Percentiles rank a stretch among this genome's conserved stretches.
These are phyloP conservation scores for Cryptococcus floricola DNA, from an alignment of 1,284 basidiomycete genomes.

Conservation along the genomic window DNA sequence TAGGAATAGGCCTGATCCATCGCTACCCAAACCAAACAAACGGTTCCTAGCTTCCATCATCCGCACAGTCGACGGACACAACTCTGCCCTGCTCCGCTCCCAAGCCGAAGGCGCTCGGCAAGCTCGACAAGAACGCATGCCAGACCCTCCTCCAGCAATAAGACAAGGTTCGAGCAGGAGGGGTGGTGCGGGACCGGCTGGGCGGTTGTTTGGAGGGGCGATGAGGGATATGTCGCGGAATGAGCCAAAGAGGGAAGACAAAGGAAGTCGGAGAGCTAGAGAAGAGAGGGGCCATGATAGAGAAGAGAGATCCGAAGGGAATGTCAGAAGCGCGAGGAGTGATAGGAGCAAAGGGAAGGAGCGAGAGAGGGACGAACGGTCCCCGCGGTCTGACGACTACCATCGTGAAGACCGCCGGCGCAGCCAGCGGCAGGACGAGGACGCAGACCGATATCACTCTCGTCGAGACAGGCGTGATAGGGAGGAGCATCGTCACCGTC, in stretches of 20 bases:
- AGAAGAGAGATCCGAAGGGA: conserved; percentile 51
- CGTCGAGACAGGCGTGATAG: background rate
- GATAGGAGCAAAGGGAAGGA: conserved; percentile 35
- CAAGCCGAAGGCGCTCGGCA: conserved; percentile 73
- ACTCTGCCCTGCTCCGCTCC: conserved; percentile 70
- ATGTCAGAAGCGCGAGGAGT: conserved; percentile 1
- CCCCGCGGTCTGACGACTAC: background rate
- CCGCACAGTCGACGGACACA: conserved; percentile 85
- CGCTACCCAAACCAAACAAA: conserved; percentile 77
- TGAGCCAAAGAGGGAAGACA: background rate
- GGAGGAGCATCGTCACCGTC: background rate
- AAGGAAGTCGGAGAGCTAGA: conserved; percentile 2
- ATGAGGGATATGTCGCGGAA: conserved; percentile 20
- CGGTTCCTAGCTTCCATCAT: conserved; percentile 85
- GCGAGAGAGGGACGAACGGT: conserved; percentile 50
- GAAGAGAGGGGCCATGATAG: conserved; percentile 1
- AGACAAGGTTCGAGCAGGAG: background rate
- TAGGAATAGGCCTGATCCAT: conserved; percentile 36
- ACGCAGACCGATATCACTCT: background rate
- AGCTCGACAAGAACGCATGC: conserved; percentile 50
- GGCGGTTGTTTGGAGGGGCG: conserved; percentile 40
- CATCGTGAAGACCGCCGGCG: background rate
- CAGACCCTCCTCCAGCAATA: background rate
- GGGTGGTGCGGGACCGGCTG: conserved; percentile 14
- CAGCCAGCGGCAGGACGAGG: conserved; percentile 2